Percentiles rank a stretch among this genome's conserved stretches.
Conservation (phyloP, 228 moss, liverwort and hornwort genomes). For the Sphagnum fallax region DNA sequence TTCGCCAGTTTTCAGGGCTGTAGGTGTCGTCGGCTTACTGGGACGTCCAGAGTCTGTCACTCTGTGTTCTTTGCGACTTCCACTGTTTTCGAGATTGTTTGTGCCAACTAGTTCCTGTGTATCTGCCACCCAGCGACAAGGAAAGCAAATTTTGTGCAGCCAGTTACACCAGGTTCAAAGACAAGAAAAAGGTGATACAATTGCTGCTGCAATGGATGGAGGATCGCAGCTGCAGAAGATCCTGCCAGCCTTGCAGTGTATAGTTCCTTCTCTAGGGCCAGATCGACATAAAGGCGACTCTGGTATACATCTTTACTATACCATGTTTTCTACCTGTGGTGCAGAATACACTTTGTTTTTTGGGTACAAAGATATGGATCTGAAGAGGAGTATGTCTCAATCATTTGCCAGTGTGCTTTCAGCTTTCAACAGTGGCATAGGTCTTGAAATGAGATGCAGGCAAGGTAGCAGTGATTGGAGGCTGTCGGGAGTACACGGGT, state of each 20-base stretch:
- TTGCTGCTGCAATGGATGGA: conserved; percentile 12
- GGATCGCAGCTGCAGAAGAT: conserved; percentile 32
- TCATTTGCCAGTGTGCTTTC: neutral
- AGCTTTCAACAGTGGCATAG: neutral
- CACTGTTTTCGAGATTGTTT: conserved; percentile 47
- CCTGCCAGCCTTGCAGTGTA: conserved; percentile 31
- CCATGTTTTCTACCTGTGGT: neutral
- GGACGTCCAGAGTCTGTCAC: conserved; percentile 28
- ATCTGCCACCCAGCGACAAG: conserved; percentile 8
- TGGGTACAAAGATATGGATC: neutral
- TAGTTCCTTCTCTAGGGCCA: conserved; percentile 62
- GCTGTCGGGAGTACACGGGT: conserved; percentile 97
- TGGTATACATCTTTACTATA: conserved; percentile 33
- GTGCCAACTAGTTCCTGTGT: conserved; percentile 10
- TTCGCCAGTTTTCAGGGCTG: conserved; percentile 30
- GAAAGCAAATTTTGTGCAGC: conserved; percentile 28
- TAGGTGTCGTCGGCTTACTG: conserved; percentile 14
- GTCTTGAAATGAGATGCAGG: conserved; percentile 32
- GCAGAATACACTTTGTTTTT: neutral
- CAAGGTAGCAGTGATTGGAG: conserved; percentile 84
- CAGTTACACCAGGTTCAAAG: conserved; percentile 13
- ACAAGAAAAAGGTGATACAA: conserved; percentile 5
- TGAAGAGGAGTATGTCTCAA: neutral
- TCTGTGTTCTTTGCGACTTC: conserved; percentile 34
- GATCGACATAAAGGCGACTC: conserved; percentile 87